Evolutionary conservation across 371 early-diverging fungal species (phyloP), one percentile per base, ranked within the genome.

Genomic region (Nematocida homosporus): DNA sequence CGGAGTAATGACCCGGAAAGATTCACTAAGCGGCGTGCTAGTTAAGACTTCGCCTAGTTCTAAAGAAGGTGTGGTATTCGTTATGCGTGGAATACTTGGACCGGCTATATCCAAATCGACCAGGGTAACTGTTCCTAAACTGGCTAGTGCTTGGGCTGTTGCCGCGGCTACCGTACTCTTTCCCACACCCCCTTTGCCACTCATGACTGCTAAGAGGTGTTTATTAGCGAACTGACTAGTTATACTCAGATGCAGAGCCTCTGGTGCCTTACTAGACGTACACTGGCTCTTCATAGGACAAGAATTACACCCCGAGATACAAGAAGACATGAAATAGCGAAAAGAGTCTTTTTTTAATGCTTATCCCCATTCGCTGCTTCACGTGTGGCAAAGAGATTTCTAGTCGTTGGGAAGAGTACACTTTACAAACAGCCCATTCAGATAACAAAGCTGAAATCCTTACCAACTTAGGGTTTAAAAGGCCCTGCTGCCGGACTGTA

Each of bases 401-500:
- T 60, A 90, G 93, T 88, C 91, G 90, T 83, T 97, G 94, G 94
- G 93, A 94, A 76, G 84, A 86, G 79, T 98, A 95, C 83, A 86
- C 93, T 75, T 86, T 87, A 56, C 86, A 91, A 38, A 82, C 93
- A 60, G 89, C 89, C 77, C 81, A 86, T 27, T 89, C 89, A 51
- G 87, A 88, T 67, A 85, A 86, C 30, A 90, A 91, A 85, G 88
- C 78, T 23, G 77, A 76, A 75, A 90, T 97, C 34, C 86, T 98
- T 72, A 91, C 92, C 79, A 86, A 88, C 41, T 88, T 95, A 59
- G 94, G 92, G 47, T 86, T 98, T 66, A 90, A 91, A 86, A 88
- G 99, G 60, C 93, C 93, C 78, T 98, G 99, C 88, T 98, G 99
- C 87, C 87, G 99, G 67, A 89, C 97, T 78, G 96, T 97, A 94